Evolutionary conservation across 805 yeast genomes (phyloP).

Genomic region (Maudiozyma bulderi): DNA sequence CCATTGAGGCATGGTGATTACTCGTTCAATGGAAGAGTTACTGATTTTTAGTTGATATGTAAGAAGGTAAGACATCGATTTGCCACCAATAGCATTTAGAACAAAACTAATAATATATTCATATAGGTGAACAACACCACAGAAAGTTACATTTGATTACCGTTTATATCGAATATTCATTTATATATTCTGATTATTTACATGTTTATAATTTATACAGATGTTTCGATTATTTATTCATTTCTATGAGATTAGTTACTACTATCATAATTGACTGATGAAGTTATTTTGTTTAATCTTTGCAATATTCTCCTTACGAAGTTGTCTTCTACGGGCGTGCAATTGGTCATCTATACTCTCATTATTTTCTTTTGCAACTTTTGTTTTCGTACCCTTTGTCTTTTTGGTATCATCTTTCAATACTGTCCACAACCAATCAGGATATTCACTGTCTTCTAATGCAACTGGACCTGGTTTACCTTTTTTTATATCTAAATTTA

Average conservation of each 20-base stretch:
- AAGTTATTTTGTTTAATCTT: constrained; percentile 74
- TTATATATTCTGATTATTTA: not conserved
- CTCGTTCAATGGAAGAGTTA: constrained; percentile 91
- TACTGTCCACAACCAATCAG: constrained; percentile 88
- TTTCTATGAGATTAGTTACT: no score
- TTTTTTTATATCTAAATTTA: constrained; percentile 66
- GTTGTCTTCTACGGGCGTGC: constrained; percentile 56
- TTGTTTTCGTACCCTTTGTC: not conserved
- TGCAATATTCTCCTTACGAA: constrained; percentile 58
- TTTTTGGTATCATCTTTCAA: constrained; percentile 37
- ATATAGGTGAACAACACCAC: no score
- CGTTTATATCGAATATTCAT: no score
- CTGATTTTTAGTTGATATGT: constrained; percentile 56
- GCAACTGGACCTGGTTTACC: constrained; percentile 85
- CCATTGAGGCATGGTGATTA: constrained; percentile 88
- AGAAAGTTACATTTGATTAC: no score
- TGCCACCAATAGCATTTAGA: no score
- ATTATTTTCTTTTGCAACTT: constrained; percentile 47
- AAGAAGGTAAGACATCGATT: not conserved
- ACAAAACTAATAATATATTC: no score
- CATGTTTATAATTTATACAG: not conserved
- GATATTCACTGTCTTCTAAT: constrained; percentile 77
- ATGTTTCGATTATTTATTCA: not conserved
- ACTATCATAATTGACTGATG: constrained; percentile 16
- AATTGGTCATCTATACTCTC: constrained; percentile 44